Evolutionary conservation across 2,329 filamentous ascomycete genomes (phyloP).

Genomic region (Hymenoscyphus repandus): DNA sequence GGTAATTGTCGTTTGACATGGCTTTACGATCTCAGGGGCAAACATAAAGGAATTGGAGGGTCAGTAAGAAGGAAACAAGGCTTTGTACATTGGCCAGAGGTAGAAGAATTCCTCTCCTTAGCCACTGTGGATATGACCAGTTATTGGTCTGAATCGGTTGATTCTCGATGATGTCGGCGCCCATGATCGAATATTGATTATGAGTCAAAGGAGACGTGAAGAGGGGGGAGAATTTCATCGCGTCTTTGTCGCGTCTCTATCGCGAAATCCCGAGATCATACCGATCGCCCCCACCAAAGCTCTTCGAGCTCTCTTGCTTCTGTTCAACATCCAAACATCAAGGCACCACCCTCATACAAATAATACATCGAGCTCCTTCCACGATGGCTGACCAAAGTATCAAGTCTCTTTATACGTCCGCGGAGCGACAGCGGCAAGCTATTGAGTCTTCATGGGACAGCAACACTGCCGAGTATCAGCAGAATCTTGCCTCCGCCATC

Average conservation of each 20-base stretch:
- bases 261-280: neutral
- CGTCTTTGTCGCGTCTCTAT: neutral
- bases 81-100: no score
- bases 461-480: slow-evolving; percentile 60
- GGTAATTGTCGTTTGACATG: slow-evolving; percentile 9
- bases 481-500: slow-evolving; percentile 62
- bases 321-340: neutral
- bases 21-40: neutral
- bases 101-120: no score
- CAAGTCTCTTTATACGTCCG: slow-evolving; percentile 46
- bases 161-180: no score
- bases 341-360: neutral
- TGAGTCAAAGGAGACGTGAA: neutral
- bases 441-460: slow-evolving; percentile 62
- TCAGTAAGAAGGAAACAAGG: neutral
- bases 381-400: slow-evolving; percentile 41
- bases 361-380: slow-evolving; percentile 30
- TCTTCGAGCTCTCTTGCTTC: neutral
- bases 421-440: slow-evolving; percentile 47
- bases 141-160: no score
- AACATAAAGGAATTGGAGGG: neutral
- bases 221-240: neutral
- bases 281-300: neutral
- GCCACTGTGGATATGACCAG: no score
- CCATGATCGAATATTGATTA: no score